These are phyloP conservation scores for Echria macrotheca DNA, from an alignment of 495 filamentous ascomycete species.

Conservation along the genomic window DNA sequence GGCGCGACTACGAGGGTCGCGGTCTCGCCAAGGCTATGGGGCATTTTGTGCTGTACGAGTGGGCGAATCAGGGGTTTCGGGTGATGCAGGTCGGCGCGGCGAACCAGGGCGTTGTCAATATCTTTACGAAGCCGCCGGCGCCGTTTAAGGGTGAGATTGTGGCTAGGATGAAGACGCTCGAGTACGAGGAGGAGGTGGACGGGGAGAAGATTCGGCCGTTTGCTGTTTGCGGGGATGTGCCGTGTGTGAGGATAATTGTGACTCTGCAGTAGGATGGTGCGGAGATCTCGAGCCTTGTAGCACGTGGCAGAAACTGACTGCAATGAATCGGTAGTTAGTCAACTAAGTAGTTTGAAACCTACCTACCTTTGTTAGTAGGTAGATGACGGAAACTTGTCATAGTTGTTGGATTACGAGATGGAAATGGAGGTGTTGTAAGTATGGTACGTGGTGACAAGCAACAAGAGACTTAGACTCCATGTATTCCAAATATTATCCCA, in stretches of 20 bases:
- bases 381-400: no score
- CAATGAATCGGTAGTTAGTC: no score
- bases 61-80: background rate
- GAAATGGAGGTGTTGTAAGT: no score
- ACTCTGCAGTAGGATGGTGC: constrained; percentile 2
- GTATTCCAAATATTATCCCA: no score
- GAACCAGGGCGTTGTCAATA: background rate
- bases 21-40: constrained; percentile 34
- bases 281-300: background rate
- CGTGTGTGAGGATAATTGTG: constrained; percentile 7
- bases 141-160: background rate
- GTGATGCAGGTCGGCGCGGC: background rate
- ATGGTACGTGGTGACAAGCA: no score
- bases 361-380: no score
- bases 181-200: constrained; percentile 10
- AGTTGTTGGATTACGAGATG: no score
- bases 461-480: no score
- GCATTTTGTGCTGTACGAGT: constrained; percentile 33
- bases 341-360: no score
- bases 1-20: constrained; percentile 28
- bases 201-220: constrained; percentile 11
- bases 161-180: background rate
- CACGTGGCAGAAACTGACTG: background rate
- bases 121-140: background rate
- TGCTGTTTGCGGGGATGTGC: constrained; percentile 5